Conservation (phyloP, 768 basidiomycete species). For the Rhizopogon sp. region DNA sequence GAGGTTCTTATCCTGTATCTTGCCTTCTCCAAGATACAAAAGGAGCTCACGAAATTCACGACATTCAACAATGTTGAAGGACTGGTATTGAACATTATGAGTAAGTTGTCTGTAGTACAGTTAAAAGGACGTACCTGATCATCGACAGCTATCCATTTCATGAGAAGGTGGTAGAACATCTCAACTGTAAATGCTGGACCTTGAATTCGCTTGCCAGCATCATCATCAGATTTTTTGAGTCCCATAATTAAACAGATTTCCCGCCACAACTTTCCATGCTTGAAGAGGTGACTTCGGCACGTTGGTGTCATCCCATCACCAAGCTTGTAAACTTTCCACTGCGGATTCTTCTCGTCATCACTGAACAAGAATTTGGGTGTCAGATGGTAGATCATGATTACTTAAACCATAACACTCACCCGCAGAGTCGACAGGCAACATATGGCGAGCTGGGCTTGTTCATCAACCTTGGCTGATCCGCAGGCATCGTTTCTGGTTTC, state of each 20-base stretch:
- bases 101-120: background rate
- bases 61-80: conserved; percentile 23
- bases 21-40: conserved; percentile 12
- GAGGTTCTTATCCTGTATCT: conserved; percentile 19
- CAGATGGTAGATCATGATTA: too few species aligned
- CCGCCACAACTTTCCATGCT: conserved; percentile 6
- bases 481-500: too few species aligned
- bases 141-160: conserved; percentile 20
- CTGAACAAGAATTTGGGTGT: too few species aligned
- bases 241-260: background rate
- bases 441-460: too few species aligned
- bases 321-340: conserved; percentile 12
- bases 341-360: too few species aligned
- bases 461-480: too few species aligned
- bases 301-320: conserved; percentile 6
- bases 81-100: conserved; percentile 10
- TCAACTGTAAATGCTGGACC: conserved; percentile 7
- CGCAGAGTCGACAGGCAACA: too few species aligned
- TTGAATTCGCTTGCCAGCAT: background rate
- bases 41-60: conserved; percentile 23
- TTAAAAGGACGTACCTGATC: conserved; percentile 16
- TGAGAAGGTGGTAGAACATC: conserved; percentile 13
- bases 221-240: background rate
- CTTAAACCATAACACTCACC: too few species aligned
- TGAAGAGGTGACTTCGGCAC: conserved; percentile 7